Conservation (phyloP, 768 basidiomycete species). For the Xerocomellus chrysenteron region DNA sequence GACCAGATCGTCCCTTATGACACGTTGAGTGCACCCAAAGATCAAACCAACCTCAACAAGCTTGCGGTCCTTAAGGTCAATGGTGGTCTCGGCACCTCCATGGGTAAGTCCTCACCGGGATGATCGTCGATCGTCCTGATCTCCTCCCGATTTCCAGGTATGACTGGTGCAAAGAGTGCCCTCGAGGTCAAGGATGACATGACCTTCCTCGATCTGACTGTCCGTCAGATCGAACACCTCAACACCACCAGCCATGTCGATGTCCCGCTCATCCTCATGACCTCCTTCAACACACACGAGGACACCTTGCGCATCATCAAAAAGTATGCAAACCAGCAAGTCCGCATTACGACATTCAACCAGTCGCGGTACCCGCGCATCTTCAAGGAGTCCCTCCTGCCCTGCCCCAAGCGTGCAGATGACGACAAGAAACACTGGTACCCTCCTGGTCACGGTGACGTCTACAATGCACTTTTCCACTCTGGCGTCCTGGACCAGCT, state of each 20-base stretch:
- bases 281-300: conserved; percentile 79
- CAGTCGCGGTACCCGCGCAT: conserved; percentile 76
- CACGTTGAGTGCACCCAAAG: conserved; percentile 43
- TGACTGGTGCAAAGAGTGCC: conserved; percentile 66
- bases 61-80: conserved; percentile 79
- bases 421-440: conserved; percentile 74
- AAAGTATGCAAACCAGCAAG: conserved; percentile 78
- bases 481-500: conserved; percentile 74
- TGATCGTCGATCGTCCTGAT: conserved; percentile 1
- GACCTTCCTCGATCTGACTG: conserved; percentile 67
- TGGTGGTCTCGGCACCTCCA: conserved; percentile 70
- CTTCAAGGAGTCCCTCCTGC: conserved; percentile 65
- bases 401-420: conserved; percentile 53
- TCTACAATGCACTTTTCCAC: conserved; percentile 70
- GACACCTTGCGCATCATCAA: conserved; percentile 77
- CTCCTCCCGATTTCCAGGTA: conserved; percentile 32
- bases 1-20: conserved; percentile 66
- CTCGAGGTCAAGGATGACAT: conserved; percentile 75
- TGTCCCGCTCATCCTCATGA: conserved; percentile 80
- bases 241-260: conserved; percentile 61
- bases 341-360: conserved; percentile 69
- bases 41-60: conserved; percentile 57
- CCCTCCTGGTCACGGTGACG: conserved; percentile 74
- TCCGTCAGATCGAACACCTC: conserved; percentile 68
- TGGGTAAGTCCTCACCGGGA: conserved; percentile 37